A percentile compares a stretch with the other conserved stretches of the same genome.
Conservation (phyloP, 2,329 filamentous ascomycete species). For the Colletotrichum brevisporum region DNA sequence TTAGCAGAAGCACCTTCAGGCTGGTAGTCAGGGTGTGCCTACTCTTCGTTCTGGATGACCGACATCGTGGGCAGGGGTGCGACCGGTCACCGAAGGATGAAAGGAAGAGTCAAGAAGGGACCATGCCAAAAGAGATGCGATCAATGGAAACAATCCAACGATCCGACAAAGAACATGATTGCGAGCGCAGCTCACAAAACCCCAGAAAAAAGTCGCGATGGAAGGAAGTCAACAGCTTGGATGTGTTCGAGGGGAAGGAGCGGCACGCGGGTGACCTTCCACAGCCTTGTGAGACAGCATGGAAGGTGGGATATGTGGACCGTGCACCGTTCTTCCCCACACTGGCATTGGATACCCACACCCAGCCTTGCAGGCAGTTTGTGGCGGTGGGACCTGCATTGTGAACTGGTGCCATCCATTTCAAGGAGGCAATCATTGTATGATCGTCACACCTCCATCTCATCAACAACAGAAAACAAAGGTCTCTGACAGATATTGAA, state of each 20-base stretch:
- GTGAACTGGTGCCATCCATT: constrained; percentile 24
- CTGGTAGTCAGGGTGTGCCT: constrained; percentile 38
- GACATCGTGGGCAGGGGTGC: constrained; percentile 52
- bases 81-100: constrained; percentile 27
- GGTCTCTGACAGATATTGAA: constrained; percentile 53
- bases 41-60: constrained; percentile 62
- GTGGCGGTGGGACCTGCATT: constrained; percentile 27
- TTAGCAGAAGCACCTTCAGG: background rate
- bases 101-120: constrained; percentile 22
- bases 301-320: constrained; percentile 24
- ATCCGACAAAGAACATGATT: constrained; percentile 34
- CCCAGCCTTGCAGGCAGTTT: constrained; percentile 29
- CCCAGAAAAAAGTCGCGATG: constrained; percentile 12
- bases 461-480: constrained; percentile 2
- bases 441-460: constrained; percentile 5
- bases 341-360: background rate
- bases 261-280: constrained; percentile 20
- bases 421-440: background rate
- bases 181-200: constrained; percentile 37
- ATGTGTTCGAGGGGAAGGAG: constrained; percentile 26
- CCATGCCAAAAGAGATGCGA: constrained; percentile 26
- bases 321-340: background rate
- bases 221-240: constrained; percentile 5
- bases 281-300: constrained; percentile 42
- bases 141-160: constrained; percentile 23